Evolutionary conservation across 306 rosid genomes (phyloP).

Genomic region (Argentina anserina): DNA sequence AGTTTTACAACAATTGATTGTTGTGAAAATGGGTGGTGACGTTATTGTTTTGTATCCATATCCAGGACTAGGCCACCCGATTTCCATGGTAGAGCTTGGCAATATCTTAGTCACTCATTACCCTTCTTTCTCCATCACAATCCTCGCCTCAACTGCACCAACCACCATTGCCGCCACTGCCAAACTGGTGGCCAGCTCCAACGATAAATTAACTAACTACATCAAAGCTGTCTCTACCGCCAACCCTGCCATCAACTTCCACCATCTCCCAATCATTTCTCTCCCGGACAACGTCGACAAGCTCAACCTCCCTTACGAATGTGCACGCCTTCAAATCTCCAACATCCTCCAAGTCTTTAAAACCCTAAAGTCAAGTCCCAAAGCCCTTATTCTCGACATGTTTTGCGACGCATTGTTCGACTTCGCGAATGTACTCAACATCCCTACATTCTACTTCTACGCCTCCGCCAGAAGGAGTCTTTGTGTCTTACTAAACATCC

Average conservation of each 20-base stretch:
- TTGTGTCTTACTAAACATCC: not conserved
- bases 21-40: not conserved
- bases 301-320: not conserved
- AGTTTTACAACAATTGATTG: not conserved
- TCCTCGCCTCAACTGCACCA: not conserved
- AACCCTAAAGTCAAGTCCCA: not conserved
- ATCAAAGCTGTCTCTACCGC: not conserved
- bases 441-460: slow-evolving; percentile 23
- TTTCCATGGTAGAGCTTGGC: slow-evolving; percentile 27
- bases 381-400: slow-evolving; percentile 30
- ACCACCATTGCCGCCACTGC: not conserved
- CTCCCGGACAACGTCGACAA: not conserved
- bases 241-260: slow-evolving; percentile 11
- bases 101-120: slow-evolving; percentile 12
- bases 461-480: slow-evolving; percentile 2
- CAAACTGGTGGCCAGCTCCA: not conserved
- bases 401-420: slow-evolving; percentile 25
- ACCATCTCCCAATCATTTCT: not conserved
- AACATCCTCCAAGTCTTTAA: slow-evolving; percentile 5
- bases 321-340: slow-evolving; percentile 16
- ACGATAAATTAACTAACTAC: not conserved
- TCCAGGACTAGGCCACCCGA: slow-evolving; percentile 16
- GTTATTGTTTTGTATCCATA: slow-evolving; percentile 26
- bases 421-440: slow-evolving; percentile 5
- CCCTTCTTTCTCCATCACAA: slow-evolving; percentile 10